phyloP scores from a whole-genome alignment of 495 filamentous ascomycete genomes.

The Aspergillus kassunensis region DNA sequence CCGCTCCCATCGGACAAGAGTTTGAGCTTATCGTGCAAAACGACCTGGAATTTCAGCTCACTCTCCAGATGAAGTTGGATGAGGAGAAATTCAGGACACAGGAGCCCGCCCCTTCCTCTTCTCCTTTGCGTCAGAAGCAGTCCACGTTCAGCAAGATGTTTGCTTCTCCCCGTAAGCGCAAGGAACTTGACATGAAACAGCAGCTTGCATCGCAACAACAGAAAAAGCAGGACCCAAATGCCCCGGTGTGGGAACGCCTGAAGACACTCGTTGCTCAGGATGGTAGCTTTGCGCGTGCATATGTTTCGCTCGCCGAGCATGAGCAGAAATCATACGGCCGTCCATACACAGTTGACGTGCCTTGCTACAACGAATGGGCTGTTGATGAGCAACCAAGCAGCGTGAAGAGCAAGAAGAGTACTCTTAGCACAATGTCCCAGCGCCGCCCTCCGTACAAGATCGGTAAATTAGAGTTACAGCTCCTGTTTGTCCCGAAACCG shows the following conservation, averaged over 20 bases:
- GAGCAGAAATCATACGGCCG: constrained; percentile 81
- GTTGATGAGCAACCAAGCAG: constrained; percentile 75
- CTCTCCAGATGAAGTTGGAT: constrained; percentile 90
- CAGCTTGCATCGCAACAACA: constrained; percentile 71
- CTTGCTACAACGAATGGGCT: constrained; percentile 98
- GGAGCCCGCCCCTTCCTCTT: constrained; percentile 46
- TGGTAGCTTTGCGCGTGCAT: constrained; percentile 89
- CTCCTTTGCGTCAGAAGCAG: constrained; percentile 63
- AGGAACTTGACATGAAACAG: constrained; percentile 80
- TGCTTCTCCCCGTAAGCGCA: constrained; percentile 89
- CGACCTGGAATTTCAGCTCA: constrained; percentile 95
- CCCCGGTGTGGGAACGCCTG: constrained; percentile 72
- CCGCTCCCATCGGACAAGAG: constrained; percentile 94
- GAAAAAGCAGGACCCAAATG: constrained; percentile 65
- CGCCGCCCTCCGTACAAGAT: constrained; percentile 87
- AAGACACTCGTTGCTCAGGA: constrained; percentile 81
- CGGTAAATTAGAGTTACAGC: constrained; percentile 86
- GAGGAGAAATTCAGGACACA: constrained; percentile 52
- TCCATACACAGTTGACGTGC: constrained; percentile 79
- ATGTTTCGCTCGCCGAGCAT: constrained; percentile 88
- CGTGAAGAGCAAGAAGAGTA: constrained; percentile 85
- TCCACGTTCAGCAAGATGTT: constrained; percentile 91
- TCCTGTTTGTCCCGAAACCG: constrained; percentile 90
- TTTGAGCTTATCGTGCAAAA: constrained; percentile 97
- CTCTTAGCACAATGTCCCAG: constrained; percentile 53